phyloP scores from a whole-genome alignment of 139 green algal species.

The Chlamydomonas applanata region DNA sequence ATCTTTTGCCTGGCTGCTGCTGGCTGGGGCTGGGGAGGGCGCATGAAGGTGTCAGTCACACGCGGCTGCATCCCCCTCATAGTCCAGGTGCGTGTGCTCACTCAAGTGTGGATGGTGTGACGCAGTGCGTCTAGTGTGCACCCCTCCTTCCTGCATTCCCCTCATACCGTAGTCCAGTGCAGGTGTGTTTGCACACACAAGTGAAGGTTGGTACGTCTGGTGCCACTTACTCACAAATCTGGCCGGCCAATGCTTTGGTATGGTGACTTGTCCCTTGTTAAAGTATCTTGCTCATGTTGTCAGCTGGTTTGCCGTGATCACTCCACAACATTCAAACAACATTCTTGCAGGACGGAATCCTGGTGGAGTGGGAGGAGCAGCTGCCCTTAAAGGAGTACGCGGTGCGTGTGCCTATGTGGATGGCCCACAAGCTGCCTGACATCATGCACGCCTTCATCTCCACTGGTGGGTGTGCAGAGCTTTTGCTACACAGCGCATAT shows the following conservation, averaged over 20 bases:
- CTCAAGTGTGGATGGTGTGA: neutral
- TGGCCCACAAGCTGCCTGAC: slow-evolving; percentile 19
- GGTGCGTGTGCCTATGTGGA: slow-evolving; percentile 9
- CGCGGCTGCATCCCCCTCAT: slow-evolving; percentile 22
- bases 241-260: no score
- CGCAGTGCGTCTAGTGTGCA: no score
- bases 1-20: slow-evolving; percentile 16
- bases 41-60: slow-evolving; percentile 20
- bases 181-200: no score
- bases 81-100: neutral
- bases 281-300: no score
- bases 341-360: slow-evolving; percentile 13
- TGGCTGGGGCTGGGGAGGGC: slow-evolving; percentile 17
- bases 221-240: no score
- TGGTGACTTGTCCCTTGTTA: no score
- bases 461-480: neutral
- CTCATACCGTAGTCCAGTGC: no score
- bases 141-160: no score
- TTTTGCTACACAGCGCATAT: no score
- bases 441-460: slow-evolving; percentile 7
- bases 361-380: slow-evolving; percentile 24
- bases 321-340: no score
- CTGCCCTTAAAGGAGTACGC: slow-evolving; percentile 23
- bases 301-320: no score
- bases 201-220: no score